Evolutionary conservation across 2,329 filamentous ascomycete species (phyloP), one percentile per base, ranked within the genome.

Genomic region (Pseudocercospora fuligena): DNA sequence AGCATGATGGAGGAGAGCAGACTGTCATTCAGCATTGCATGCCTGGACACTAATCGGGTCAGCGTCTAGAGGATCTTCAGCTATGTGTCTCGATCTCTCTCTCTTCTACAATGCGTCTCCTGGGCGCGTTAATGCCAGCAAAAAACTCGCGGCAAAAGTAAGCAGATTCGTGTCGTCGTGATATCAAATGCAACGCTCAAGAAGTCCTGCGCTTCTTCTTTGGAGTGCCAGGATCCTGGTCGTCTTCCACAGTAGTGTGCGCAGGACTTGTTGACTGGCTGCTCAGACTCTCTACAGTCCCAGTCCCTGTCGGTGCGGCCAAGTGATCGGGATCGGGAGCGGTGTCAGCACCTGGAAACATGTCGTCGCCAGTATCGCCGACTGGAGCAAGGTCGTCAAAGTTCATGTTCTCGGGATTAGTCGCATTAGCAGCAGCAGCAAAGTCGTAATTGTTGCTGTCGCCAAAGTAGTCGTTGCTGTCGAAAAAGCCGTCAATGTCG

Each of bases 251-350:
- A n/a, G 61, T 66, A 33, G 64, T 61, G 7, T 59, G 67, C 9
- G 70, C 73, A 0, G 81, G 80, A 61, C 75, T 79, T 2, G 80
- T 78, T 5, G 75, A 78, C 43, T 74, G 76, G 51, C 78, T 80
- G 58, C 77, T 80, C 33, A 82, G 69, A 66, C 80, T 82, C 69
- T 82, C 81, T 2, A 82, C 74, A 12, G 71, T 73, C 11, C 78
- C 71, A 40, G 51, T 73, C 8, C 78, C 71, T 31, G 43, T 33
- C 16, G 57, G 56, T 16, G 54, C 64, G 9, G 53, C 61, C 23
- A 69, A 59, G 59, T 69, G 61, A 61, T 64, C 61, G n/a, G 21
- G 16, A 19, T 58, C 56, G 31, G 19, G 56, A 19, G 19, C 31
- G n/a, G 54, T 8, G 29, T 33, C 27, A 9, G 54, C 54, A 31